Percentiles rank a stretch among this genome's conserved stretches.
Conservation (phyloP, 1,139 yeast genomes). For the Wickerhamiella pararugosa region DNA sequence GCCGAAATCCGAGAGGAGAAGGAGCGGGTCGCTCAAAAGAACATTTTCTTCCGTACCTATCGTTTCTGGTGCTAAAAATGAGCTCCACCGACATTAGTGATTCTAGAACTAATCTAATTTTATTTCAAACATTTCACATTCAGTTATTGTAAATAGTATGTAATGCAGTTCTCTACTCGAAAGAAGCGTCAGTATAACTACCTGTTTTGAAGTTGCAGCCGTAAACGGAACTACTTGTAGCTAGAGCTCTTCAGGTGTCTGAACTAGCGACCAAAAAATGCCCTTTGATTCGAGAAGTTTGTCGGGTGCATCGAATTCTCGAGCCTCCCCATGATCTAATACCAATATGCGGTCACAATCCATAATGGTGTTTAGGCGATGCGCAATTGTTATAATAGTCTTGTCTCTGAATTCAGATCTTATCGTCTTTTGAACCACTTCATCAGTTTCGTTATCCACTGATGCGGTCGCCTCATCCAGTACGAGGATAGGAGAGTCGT, state of each 20-base stretch:
- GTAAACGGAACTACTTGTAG: not conserved
- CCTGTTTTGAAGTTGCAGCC: not conserved
- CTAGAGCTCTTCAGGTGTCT: conserved; percentile 2
- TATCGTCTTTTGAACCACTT: conserved; percentile 59
- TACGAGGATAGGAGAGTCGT: conserved; percentile 44
- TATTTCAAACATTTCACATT: not conserved
- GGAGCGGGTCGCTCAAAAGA: conserved; percentile 25
- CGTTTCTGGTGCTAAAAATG: conserved; percentile 35
- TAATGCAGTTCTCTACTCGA: not conserved
- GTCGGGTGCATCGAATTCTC: conserved; percentile 56
- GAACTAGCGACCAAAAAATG: conserved; percentile 28
- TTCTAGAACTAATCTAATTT: not conserved
- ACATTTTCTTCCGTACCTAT: conserved; percentile 27
- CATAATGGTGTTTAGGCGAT: conserved; percentile 66
- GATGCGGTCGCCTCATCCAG: conserved; percentile 82
- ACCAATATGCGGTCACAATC: conserved; percentile 63
- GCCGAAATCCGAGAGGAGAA: conserved; percentile 38
- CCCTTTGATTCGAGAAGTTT: conserved; percentile 31
- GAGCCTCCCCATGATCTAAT: conserved; percentile 49
- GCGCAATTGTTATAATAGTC: conserved; percentile 71
- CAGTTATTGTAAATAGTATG: not conserved
- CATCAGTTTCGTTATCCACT: conserved; percentile 68
- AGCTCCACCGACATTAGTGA: too few species aligned
- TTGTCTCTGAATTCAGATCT: conserved; percentile 45
- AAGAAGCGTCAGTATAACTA: not conserved